Percentiles rank a stretch among this genome's conserved stretches.
These are phyloP conservation scores for Salvia miltiorrhiza DNA, from an alignment of 257 asterid species.

Conservation along the genomic window DNA sequence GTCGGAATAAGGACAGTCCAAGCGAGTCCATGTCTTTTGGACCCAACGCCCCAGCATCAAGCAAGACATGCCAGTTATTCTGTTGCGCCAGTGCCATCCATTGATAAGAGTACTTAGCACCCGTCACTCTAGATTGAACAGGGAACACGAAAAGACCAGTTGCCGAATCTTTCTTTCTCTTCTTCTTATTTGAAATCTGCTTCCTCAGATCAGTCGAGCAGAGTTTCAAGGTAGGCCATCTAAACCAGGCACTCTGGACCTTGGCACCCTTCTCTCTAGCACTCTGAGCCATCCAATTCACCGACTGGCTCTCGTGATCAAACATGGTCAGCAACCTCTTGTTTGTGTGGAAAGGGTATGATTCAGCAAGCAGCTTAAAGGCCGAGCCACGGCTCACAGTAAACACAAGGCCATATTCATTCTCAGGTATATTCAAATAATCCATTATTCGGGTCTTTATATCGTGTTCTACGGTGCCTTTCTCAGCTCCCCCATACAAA, in stretches of 20 bases:
- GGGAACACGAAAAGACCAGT: constrained; percentile 95
- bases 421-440: constrained; percentile 92
- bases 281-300: constrained; percentile 96
- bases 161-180: constrained; percentile 86
- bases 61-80: constrained; percentile 98
- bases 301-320: constrained; percentile 97
- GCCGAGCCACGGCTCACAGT: constrained; percentile 99
- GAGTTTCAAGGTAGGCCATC: constrained; percentile 94
- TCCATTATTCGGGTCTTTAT: constrained; percentile 86
- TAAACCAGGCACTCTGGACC: constrained; percentile 94
- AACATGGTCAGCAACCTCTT: constrained; percentile 92
- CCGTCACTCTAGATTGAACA: constrained; percentile 94
- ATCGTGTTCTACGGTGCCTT: constrained; percentile 82
- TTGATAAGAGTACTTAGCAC: constrained; percentile 95
- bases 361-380: constrained; percentile 84
- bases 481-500: constrained; percentile 90
- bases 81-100: constrained; percentile 99
- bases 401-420: constrained; percentile 93
- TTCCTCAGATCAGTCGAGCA: constrained; percentile 92
- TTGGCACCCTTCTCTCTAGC: constrained; percentile 96
- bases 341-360: constrained; percentile 94
- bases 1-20: constrained; percentile 90
- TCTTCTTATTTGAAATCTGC: constrained; percentile 83
- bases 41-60: constrained; percentile 98
- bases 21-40: constrained; percentile 99